Conservation (phyloP, 495 filamentous ascomycete species). For the Tetracladium marchalianum region DNA sequence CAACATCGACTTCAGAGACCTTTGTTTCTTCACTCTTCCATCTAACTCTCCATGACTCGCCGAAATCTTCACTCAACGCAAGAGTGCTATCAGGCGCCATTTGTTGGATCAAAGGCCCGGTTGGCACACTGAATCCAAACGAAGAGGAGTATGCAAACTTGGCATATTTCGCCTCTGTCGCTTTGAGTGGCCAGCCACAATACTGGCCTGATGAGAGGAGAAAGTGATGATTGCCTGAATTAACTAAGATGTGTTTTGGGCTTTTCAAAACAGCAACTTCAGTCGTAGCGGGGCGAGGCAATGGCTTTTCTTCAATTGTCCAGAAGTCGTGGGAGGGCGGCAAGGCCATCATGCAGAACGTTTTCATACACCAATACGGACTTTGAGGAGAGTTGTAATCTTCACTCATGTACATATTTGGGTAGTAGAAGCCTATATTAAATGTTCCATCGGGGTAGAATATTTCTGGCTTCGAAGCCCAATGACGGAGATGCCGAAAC, state of each 20-base stretch:
- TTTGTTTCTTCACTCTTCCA: conserved; percentile 16
- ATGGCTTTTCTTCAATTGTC: conserved; percentile 37
- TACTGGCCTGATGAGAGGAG: conserved; percentile 46
- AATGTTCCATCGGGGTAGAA: conserved; percentile 64
- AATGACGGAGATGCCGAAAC: conserved; percentile 66
- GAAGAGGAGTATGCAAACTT: conserved; percentile 54
- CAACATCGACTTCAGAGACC: conserved; percentile 30
- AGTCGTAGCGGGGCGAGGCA: conserved; percentile 22
- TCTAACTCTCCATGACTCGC: conserved; percentile 48
- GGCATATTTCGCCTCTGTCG: conserved; percentile 52
- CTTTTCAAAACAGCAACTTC: conserved; percentile 31
- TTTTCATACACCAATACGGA: conserved; percentile 52
- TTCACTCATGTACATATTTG: conserved; percentile 62
- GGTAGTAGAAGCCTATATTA: conserved; percentile 65
- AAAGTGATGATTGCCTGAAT: conserved; percentile 37
- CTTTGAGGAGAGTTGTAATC: conserved; percentile 56
- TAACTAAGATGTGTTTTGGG: conserved; percentile 39
- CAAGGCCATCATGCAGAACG: conserved; percentile 40
- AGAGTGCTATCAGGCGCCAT: conserved; percentile 47
- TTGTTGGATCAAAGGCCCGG: conserved; percentile 43
- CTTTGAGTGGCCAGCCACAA: conserved; percentile 48
- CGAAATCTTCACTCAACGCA: conserved; percentile 45
- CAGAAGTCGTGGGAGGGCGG: conserved; percentile 46
- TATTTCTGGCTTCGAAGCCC: conserved; percentile 59
- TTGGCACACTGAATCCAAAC: conserved; percentile 50